Evolutionary conservation across 306 rosid species (phyloP).

Genomic region (Cucurbita moschata): DNA sequence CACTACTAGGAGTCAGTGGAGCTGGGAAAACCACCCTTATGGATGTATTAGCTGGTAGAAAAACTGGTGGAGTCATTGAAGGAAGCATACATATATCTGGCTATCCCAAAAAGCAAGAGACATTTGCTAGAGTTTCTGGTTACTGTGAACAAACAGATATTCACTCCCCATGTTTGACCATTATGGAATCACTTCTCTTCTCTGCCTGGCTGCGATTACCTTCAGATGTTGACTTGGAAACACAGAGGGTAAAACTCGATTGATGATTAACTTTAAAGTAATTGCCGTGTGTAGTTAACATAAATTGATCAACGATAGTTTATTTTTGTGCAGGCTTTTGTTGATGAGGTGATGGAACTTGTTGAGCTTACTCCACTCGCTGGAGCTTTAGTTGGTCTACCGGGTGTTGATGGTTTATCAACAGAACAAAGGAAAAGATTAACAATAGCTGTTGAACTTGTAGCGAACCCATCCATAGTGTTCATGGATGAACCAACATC

Average conservation of each 20-base stretch:
- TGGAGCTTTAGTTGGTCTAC: slow-evolving; percentile 85
- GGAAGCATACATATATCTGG: slow-evolving; percentile 73
- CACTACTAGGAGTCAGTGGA: slow-evolving; percentile 93
- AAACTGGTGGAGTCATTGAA: slow-evolving; percentile 81
- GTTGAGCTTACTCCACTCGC: slow-evolving; percentile 78
- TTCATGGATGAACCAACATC: slow-evolving; percentile 99
- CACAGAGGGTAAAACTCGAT: slow-evolving; percentile 46
- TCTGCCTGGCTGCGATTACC: slow-evolving; percentile 93
- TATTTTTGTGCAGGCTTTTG: slow-evolving; percentile 57
- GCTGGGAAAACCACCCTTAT: slow-evolving; percentile 97
- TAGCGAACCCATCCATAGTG: slow-evolving; percentile 83
- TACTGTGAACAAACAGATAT: slow-evolving; percentile 95
- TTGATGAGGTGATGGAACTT: slow-evolving; percentile 93
- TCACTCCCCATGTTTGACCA: slow-evolving; percentile 90
- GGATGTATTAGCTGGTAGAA: slow-evolving; percentile 96
- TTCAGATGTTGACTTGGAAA: slow-evolving; percentile 61
- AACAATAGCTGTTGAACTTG: slow-evolving; percentile 91
- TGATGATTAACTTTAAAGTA: background rate
- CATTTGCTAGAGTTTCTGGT: slow-evolving; percentile 94
- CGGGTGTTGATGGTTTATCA: slow-evolving; percentile 85
- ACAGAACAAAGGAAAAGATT: slow-evolving; percentile 90
- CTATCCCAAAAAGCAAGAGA: slow-evolving; percentile 75
- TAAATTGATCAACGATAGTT: slow-evolving; percentile 4
- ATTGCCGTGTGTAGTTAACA: background rate
- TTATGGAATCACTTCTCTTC: slow-evolving; percentile 74